Evolutionary conservation across 768 basidiomycete species (phyloP), one percentile per base, ranked within the genome.

Genomic region (Hygrocybe coccinea): DNA sequence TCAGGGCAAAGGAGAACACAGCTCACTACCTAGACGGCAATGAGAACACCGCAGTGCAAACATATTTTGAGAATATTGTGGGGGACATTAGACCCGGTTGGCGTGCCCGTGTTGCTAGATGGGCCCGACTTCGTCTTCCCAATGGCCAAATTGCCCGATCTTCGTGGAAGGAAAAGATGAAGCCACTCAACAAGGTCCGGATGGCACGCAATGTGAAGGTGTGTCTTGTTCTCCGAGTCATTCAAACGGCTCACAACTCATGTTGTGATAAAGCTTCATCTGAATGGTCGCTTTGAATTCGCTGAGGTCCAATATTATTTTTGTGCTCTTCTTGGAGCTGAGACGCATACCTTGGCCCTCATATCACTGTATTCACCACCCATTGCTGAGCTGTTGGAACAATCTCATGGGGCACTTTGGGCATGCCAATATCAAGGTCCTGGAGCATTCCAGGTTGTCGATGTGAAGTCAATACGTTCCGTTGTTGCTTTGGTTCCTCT

Each of bases 401-500:
- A 29, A 29, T 29, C 29, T 29, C 29, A 29, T 29, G 29, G 29
- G 29, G 29, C 29, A 29, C 29, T 66, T 4, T 43, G 44, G 9
- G 57, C 60, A 10, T 62, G 61, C 25, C 15, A 25, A 43, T 59
- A 63, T 41, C 15, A 14, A 19, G 60, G 58, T n/a, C 33, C 55
- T 36, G 15, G 53, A 17, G 34, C 36, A 29, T 29, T 29, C 8
- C 29, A 29, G 8, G 51, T 56, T 5, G 54, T 65, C 46, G 52
- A 49, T 24, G 54, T 61, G 35, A 24, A 53, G 6, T 45, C 50
- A 15, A 65, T 66, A 17, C 21, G 56, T 29, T 57, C 64, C 11
- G 65, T 66, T 9, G 55, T 67, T 39, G 63, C 61, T 15, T 65
- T 67, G 65, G 60, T 65, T 34, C 63, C 63, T 1, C 61, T 65